Evolutionary conservation across 2,329 filamentous ascomycete species (phyloP), one percentile per base, ranked within the genome.

Genomic region (Microcera coccophila): DNA sequence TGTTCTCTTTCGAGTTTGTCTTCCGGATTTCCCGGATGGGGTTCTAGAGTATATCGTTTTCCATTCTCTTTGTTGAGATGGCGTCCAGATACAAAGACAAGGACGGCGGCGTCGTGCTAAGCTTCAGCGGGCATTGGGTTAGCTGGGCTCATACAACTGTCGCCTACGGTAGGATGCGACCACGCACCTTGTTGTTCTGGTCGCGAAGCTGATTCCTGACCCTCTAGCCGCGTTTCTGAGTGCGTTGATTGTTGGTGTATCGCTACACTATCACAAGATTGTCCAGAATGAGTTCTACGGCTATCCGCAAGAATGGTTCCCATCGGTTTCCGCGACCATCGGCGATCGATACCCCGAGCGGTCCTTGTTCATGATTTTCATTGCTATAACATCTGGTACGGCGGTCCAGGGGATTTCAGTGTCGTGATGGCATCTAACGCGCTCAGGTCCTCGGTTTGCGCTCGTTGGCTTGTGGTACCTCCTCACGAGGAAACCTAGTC

Each of bases 211-310:
- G 39, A 64, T 48, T 15, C 16, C 5, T 41, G 5, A 16, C 38
- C n/a, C 35, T 50, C 31, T 55, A 88, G 85, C 78, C 60, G 90
- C 91, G 44, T 97, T 97, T 62, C 52, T 95, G 51, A 89, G 88
- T 62, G 91, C 91, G 46, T 74, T 97, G 53, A 65, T 91, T 42
- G 82, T 95, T 48, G 91, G 91, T 53, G 73, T 84, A 42, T 78
- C 75, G 42, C 77, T 98, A 37, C 93, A 98, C 70, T 97, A 93
- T 71, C 80, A 86, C 62, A 98, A 98, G 73, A 98, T 98, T 56
- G 93, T 98, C 42, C 76, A 96, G 68, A 98, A 98, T 69, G 90
- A 98, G 68, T 87, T 90, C 71, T 95, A 90, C 67, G 89, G 89
- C 57, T 95, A 94, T 62, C 90, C 90, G 2, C 75, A 95, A 55